Base-by-base conservation (phyloP, 139 green algal species). In the Zygnema circumcarinatum region DNA sequence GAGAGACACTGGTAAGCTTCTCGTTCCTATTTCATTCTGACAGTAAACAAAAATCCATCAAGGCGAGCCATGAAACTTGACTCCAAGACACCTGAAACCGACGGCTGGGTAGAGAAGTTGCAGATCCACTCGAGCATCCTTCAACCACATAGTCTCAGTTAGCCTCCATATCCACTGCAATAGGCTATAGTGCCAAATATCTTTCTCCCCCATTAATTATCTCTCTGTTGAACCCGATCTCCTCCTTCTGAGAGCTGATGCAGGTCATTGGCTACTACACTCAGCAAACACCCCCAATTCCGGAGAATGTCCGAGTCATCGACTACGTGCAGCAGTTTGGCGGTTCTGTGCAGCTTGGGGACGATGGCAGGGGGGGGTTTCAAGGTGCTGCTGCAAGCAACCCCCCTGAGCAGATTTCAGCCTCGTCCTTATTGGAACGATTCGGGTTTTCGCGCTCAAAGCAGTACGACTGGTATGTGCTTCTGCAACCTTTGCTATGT, bases 191-290 rank as follows among this genome's bases (percentile, higher is more conserved):
- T n/a, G n/a, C n/a, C n/a, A n/a, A n/a, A n/a, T n/a, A n/a, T n/a
- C n/a, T n/a, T n/a, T n/a, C n/a, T n/a, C n/a, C n/a, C n/a, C n/a
- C n/a, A n/a, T n/a, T n/a, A n/a, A n/a, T n/a, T n/a, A n/a, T n/a
- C n/a, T n/a, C n/a, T n/a, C n/a, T n/a, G n/a, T n/a, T n/a, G n/a
- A n/a, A n/a, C n/a, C n/a, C n/a, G n/a, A n/a, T n/a, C n/a, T n/a
- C n/a, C n/a, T n/a, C n/a, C n/a, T n/a, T n/a, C n/a, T n/a, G n/a
- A n/a, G n/a, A n/a, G n/a, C n/a, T n/a, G n/a, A n/a, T 85, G 90
- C 31, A 47, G 52, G 82, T 73, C 31, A 81, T 96, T 33, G 95
- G 94, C 56, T 96, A 95, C 90, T 95, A 96, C 90, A 90, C 85
- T 33, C 94, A 96, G 91, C 87, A 95, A 53, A 93, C 93, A 21